Percentiles rank a stretch among this genome's conserved stretches.
These are phyloP conservation scores for Leccinum ambiguum DNA, from an alignment of 1,284 basidiomycete species.

Conservation along the genomic window DNA sequence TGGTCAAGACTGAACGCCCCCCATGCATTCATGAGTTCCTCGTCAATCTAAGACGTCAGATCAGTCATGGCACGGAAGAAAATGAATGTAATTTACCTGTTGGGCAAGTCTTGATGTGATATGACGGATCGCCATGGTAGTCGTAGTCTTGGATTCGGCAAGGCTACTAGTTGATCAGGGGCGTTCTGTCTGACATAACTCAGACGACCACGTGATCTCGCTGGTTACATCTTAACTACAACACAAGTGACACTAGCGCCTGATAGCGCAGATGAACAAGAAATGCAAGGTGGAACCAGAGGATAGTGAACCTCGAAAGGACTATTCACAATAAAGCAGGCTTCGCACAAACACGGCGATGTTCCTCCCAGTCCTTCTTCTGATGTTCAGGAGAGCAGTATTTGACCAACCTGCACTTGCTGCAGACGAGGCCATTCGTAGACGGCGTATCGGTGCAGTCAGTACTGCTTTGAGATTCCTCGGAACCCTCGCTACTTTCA, in stretches of 20 bases:
- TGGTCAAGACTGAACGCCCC: conserved; percentile 94
- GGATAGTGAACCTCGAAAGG: not conserved
- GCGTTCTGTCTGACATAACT: not conserved
- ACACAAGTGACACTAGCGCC: conserved; percentile 3
- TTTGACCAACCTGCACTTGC: conserved; percentile 72
- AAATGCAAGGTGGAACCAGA: conserved; percentile 1
- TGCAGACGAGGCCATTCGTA: conserved; percentile 55
- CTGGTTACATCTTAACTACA: conserved; percentile 4
- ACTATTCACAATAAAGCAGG: conserved; percentile 26
- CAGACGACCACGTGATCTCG: not conserved
- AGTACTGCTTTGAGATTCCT: conserved; percentile 46
- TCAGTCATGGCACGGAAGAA: conserved; percentile 4
- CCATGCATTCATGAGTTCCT: conserved; percentile 82
- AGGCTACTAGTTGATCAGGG: not conserved
- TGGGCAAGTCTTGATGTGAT: conserved; percentile 80
- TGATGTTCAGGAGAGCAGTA: conserved; percentile 73
- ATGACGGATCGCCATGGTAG: conserved; percentile 67
- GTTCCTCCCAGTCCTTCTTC: conserved; percentile 71
- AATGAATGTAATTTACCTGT: conserved; percentile 50
- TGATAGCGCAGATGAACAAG: conserved; percentile 1
- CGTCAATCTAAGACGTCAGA: conserved; percentile 68
- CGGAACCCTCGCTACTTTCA: conserved; percentile 50
- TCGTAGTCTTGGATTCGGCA: conserved; percentile 11
- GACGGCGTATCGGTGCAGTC: conserved; percentile 31
- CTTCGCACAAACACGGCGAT: conserved; percentile 62